A percentile compares a stretch with the other conserved stretches of the same genome.
Conservation (phyloP, 2,329 filamentous ascomycete genomes). For the Lachnellula occidentalis region DNA sequence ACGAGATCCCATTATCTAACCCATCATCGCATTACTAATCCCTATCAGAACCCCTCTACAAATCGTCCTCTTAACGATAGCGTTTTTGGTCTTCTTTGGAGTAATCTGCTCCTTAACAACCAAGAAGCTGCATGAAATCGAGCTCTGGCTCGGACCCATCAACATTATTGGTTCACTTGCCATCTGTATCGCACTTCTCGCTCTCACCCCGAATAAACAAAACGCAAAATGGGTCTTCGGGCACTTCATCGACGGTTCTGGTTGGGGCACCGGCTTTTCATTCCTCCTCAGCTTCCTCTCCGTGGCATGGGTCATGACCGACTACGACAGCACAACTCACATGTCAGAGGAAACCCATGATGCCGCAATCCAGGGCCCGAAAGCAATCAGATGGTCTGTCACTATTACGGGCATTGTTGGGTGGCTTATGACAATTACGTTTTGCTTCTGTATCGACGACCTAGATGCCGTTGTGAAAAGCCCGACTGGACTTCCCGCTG, state of each 20-base stretch:
- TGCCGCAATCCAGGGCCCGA: constrained; percentile 53
- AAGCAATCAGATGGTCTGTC: constrained; percentile 55
- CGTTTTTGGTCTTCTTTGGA: constrained; percentile 47
- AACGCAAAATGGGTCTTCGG: constrained; percentile 55
- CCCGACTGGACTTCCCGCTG: constrained; percentile 55
- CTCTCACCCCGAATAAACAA: constrained; percentile 54
- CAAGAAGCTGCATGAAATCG: constrained; percentile 51
- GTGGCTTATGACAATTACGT: constrained; percentile 57
- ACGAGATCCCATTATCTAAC: constrained; percentile 26
- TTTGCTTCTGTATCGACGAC: constrained; percentile 58
- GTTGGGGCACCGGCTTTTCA: constrained; percentile 57
- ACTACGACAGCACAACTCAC: constrained; percentile 62
- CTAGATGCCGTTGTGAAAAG: constrained; percentile 49
- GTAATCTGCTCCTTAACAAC: constrained; percentile 59
- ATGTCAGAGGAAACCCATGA: constrained; percentile 65
- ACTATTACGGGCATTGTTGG: constrained; percentile 53
- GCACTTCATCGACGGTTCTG: constrained; percentile 55
- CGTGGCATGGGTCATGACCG: constrained; percentile 61
- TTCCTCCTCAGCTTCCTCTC: constrained; percentile 54
- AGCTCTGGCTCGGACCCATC: constrained; percentile 62
- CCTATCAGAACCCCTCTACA: constrained; percentile 46
- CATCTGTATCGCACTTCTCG: constrained; percentile 53
- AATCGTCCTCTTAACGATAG: constrained; percentile 53
- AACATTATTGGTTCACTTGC: constrained; percentile 56
- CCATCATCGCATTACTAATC: background rate